phyloP scores from a whole-genome alignment of 495 filamentous ascomycete species.

The Margaritispora aquatica region DNA sequence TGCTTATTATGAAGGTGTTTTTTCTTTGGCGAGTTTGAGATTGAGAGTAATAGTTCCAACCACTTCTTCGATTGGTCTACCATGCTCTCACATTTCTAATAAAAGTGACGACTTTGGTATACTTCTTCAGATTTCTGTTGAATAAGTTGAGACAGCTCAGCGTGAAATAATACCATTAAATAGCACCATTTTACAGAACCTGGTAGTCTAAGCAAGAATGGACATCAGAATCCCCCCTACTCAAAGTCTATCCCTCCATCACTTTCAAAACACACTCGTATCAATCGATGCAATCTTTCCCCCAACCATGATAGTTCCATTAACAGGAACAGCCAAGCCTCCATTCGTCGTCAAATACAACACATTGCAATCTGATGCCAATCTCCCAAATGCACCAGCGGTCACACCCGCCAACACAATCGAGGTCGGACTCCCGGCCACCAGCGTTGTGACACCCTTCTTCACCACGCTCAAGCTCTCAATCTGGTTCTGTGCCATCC shows the following conservation, averaged over 20 bases:
- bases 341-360: constrained; percentile 8
- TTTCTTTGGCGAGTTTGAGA: too few species aligned
- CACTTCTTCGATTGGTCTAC: too few species aligned
- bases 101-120: too few species aligned
- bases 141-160: too few species aligned
- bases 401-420: constrained; percentile 5
- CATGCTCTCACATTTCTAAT: too few species aligned
- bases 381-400: constrained; percentile 3
- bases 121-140: too few species aligned
- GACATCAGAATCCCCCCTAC: neutral
- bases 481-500: neutral
- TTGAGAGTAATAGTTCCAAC: too few species aligned
- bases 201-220: neutral
- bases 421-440: neutral
- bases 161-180: too few species aligned
- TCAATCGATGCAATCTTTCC: constrained; percentile 23
- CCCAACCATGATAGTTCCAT: constrained; percentile 24
- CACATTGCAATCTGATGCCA: neutral
- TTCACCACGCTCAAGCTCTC: neutral
- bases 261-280: neutral
- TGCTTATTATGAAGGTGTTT: too few species aligned
- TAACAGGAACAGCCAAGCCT: constrained; percentile 9
- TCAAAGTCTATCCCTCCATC: neutral
- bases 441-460: neutral
- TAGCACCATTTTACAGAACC: neutral